Conservation (phyloP, 2,329 filamentous ascomycete species). For the Pseudomassariella vexata region DNA sequence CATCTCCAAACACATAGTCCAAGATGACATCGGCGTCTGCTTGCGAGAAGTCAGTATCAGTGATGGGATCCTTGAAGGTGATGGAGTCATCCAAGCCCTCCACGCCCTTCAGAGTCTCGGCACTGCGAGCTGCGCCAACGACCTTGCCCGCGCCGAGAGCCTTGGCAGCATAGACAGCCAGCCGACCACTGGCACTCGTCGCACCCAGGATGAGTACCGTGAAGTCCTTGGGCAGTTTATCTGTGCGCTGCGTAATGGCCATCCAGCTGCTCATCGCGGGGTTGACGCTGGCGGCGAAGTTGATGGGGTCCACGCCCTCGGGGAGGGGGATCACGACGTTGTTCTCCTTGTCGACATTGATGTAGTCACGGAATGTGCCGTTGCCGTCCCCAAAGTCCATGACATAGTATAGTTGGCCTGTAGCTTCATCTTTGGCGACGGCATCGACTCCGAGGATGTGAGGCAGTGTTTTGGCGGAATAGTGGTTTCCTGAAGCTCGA, state of each 20-base stretch:
- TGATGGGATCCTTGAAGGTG: constrained; percentile 31
- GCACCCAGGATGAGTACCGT: constrained; percentile 46
- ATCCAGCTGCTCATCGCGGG: constrained; percentile 53
- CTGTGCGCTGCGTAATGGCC: constrained; percentile 42
- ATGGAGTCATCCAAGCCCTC: constrained; percentile 39
- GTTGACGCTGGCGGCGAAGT: constrained; percentile 48
- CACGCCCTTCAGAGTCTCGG: constrained; percentile 32
- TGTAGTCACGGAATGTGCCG: constrained; percentile 39
- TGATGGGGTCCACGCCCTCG: constrained; percentile 36
- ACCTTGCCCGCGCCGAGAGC: constrained; percentile 42
- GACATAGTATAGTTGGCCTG: constrained; percentile 46
- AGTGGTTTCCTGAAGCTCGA: constrained; percentile 49
- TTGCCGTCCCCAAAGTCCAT: constrained; percentile 26
- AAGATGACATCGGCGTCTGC: constrained; percentile 47
- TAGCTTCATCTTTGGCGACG: constrained; percentile 37
- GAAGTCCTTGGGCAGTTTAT: constrained; percentile 32
- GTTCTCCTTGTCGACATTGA: constrained; percentile 36
- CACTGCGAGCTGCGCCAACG: constrained; percentile 45
- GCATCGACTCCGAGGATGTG: constrained; percentile 49
- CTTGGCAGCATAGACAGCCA: constrained; percentile 42
- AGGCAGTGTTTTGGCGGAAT: constrained; percentile 41
- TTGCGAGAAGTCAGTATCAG: constrained; percentile 38
- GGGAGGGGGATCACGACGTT: constrained; percentile 34
- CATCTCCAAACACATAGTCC: constrained; percentile 50
- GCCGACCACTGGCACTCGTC: constrained; percentile 44